These are phyloP conservation scores for Austroboletus festivus DNA, from an alignment of 768 basidiomycete genomes.

Conservation along the genomic window DNA sequence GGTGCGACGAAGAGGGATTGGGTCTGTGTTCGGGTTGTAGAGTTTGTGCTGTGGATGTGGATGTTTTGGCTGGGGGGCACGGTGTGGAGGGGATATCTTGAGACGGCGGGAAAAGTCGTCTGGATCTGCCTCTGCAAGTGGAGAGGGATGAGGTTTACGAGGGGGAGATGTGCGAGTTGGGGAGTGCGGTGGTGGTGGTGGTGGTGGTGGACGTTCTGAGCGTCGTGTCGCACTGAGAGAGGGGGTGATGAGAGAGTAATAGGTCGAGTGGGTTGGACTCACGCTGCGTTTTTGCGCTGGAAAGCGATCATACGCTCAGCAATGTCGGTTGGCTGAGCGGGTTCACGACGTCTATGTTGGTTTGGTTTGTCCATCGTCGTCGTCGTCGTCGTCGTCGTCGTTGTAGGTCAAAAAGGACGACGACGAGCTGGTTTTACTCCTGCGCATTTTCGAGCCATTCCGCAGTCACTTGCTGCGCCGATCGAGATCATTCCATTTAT, in stretches of 20 bases:
- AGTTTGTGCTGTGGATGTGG: constrained; percentile 42
- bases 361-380: background rate
- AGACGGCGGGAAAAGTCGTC: constrained; percentile 73
- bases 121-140: constrained; percentile 63
- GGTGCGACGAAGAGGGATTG: constrained; percentile 56
- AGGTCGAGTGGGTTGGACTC: constrained; percentile 21
- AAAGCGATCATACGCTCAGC: constrained; percentile 66
- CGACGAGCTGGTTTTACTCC: background rate
- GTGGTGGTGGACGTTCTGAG: constrained; percentile 40
- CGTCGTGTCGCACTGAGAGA: constrained; percentile 41
- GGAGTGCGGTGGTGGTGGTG: constrained; percentile 30
- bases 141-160: constrained; percentile 22
- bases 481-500: constrained; percentile 30
- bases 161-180: constrained; percentile 28
- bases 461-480: constrained; percentile 35
- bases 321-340: constrained; percentile 44
- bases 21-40: constrained; percentile 71
- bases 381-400: background rate
- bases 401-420: background rate
- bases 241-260: constrained; percentile 1
- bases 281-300: constrained; percentile 63
- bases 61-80: constrained; percentile 36
- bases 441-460: constrained; percentile 25
- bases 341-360: constrained; percentile 35
- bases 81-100: constrained; percentile 57